These are phyloP conservation scores for Saccharum officinarum DNA, from an alignment of 176 grass and related monocot genomes.

Conservation along the genomic window DNA sequence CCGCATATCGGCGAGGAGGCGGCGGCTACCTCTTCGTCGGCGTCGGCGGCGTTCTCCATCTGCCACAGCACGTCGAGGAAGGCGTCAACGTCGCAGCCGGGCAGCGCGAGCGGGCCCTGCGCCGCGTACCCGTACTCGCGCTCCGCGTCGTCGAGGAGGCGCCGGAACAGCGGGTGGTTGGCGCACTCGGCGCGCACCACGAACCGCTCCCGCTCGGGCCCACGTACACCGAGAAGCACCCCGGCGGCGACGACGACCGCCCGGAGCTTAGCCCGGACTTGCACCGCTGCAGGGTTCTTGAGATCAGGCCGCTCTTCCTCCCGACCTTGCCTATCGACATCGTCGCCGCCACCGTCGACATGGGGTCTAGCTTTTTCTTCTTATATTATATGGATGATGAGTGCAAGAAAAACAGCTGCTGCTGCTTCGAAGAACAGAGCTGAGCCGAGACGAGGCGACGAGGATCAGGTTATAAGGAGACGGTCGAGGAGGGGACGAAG, in stretches of 20 bases:
- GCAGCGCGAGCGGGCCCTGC: slow-evolving; percentile 67
- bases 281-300: slow-evolving; percentile 58
- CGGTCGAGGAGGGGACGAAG: not conserved
- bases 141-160: slow-evolving; percentile 75
- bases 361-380: not conserved
- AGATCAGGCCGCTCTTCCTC: slow-evolving; percentile 49
- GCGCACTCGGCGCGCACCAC: slow-evolving; percentile 57
- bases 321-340: slow-evolving; percentile 19
- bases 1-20: slow-evolving; percentile 44
- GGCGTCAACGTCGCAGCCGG: slow-evolving; percentile 58
- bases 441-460: not conserved
- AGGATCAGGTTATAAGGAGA: not conserved
- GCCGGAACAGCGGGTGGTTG: slow-evolving; percentile 70
- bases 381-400: not conserved
- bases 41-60: slow-evolving; percentile 47
- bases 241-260: slow-evolving; percentile 22
- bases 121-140: slow-evolving; percentile 61
- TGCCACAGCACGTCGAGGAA: slow-evolving; percentile 69
- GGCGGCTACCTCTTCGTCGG: not conserved
- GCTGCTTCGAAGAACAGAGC: not conserved
- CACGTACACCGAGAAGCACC: slow-evolving; percentile 88
- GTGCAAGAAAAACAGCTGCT: not conserved
- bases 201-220: slow-evolving; percentile 70
- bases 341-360: slow-evolving; percentile 9
- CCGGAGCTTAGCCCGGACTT: slow-evolving; percentile 31